These are phyloP conservation scores for Exophiala sp. DNA, from an alignment of 2,329 filamentous ascomycete species.

Conservation along the genomic window DNA sequence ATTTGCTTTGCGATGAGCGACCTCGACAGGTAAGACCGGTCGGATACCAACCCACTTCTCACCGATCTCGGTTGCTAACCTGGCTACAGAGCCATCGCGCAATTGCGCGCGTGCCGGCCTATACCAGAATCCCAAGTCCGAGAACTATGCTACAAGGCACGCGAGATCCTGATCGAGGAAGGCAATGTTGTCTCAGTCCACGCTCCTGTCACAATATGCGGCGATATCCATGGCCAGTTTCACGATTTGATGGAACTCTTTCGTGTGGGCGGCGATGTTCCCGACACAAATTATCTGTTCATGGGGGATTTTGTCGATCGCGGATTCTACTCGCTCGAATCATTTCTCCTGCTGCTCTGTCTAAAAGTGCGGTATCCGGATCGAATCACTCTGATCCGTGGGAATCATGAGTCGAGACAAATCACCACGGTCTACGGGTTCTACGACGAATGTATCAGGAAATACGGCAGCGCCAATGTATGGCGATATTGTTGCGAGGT, in stretches of 20 bases:
- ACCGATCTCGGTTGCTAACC: slow-evolving; percentile 2
- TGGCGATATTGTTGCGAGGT: slow-evolving; percentile 97
- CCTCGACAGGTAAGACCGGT: slow-evolving; percentile 67
- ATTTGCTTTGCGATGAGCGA: slow-evolving; percentile 66
- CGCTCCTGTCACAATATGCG: slow-evolving; percentile 93
- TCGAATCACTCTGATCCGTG: slow-evolving; percentile 90
- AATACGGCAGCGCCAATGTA: slow-evolving; percentile 94
- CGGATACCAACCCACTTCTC: not conserved
- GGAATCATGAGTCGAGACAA: slow-evolving; percentile 92
- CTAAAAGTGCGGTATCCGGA: slow-evolving; percentile 97
- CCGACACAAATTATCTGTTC: slow-evolving; percentile 94
- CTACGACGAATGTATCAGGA: slow-evolving; percentile 93
- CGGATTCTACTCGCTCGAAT: slow-evolving; percentile 96
- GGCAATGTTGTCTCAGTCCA: slow-evolving; percentile 94
- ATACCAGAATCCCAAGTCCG: slow-evolving; percentile 94
- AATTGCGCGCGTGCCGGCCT: slow-evolving; percentile 88
- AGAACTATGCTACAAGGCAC: slow-evolving; percentile 93
- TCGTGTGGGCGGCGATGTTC: slow-evolving; percentile 84
- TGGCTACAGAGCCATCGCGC: slow-evolving; percentile 72
- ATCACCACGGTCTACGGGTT: slow-evolving; percentile 98
- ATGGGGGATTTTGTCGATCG: slow-evolving; percentile 99
- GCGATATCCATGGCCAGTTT: slow-evolving; percentile 95
- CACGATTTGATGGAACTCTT: slow-evolving; percentile 97
- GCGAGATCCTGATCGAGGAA: slow-evolving; percentile 93
- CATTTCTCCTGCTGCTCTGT: slow-evolving; percentile 88